Evolutionary conservation across 257 asterid genomes (phyloP), one percentile per base, ranked within the genome.

Genomic region (Solanum piurae): DNA sequence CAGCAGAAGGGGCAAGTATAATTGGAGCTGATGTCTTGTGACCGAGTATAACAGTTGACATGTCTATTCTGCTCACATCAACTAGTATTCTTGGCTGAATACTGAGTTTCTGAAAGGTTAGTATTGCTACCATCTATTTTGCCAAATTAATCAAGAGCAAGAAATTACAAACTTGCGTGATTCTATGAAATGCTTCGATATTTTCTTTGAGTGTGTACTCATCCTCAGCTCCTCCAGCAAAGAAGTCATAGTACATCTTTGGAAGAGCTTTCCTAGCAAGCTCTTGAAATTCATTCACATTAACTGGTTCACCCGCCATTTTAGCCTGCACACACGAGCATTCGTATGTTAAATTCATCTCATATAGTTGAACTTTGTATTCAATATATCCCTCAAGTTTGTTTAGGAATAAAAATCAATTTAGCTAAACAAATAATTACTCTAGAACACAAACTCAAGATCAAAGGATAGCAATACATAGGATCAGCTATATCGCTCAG

Each of bases 201-300:
- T 94, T 94, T 85, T 93, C 93, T 88, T 90, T 82, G 1, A 93
- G 92, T n/a, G 98, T 94, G 58, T 90, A 90, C 85, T 93, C 91
- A 36, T 93, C 96, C 91, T 94, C 98, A 44, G 96, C 94, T 86
- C 95, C 98, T 27, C 93, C 96, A 40, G 93, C 89, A 44, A 86
- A 91, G 83, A 36, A 93, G 90, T 93, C 98, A 79, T 91, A 94
- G 86, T 89, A 91, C 98, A 93, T 93, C 91, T 94, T 94, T 34
- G 98, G 96, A 87, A 94, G 95, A 84, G 91, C 94, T 88, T 87
- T 77, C 89, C 89, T 91, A 36, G 96, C 98, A 5, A 94, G 95
- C 68, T 93, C 92, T 90, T 93, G 88, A 89, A 90, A 94, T 74
- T 91, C 95, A 36, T 69, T 83, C 42, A 91, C 90, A 80, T 91